Percentiles rank a stretch among this genome's conserved stretches.
phyloP scores from a whole-genome alignment of 768 basidiomycete genomes.

The Amanita subjunquillea region DNA sequence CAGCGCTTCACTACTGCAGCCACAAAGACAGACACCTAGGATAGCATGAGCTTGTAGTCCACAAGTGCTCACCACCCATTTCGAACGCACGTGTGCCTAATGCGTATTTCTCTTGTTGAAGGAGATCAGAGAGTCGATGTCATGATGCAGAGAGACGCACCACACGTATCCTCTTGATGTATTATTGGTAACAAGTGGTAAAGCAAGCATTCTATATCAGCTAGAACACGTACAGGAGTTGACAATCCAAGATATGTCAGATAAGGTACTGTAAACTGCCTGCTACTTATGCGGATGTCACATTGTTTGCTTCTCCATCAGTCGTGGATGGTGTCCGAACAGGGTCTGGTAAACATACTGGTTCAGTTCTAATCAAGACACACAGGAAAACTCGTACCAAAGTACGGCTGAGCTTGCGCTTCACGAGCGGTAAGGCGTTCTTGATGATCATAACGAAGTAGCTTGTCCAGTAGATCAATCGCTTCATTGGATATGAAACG shows the following conservation, averaged over 20 bases:
- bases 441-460: constrained; percentile 95
- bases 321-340: constrained; percentile 40
- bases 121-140: background rate
- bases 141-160: background rate
- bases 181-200: constrained; percentile 8
- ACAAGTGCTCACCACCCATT: too few species aligned
- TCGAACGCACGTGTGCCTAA: too few species aligned
- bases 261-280: constrained; percentile 1
- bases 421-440: constrained; percentile 92
- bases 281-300: constrained; percentile 30
- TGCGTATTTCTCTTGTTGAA: background rate
- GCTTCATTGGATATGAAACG: constrained; percentile 95
- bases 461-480: constrained; percentile 91
- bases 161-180: background rate
- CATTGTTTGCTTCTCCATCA: constrained; percentile 60
- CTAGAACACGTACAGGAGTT: constrained; percentile 19
- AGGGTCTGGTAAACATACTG: constrained; percentile 38
- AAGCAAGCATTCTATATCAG: constrained; percentile 27
- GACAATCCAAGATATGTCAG: background rate
- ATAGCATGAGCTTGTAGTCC: background rate
- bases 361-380: constrained; percentile 10
- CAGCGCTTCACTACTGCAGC: background rate
- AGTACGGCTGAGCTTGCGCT: constrained; percentile 89
- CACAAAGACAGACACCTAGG: background rate
- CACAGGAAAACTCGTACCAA: constrained; percentile 38